phyloP scores from a whole-genome alignment of 129 eudicot genomes.

The Glebionis coronaria region DNA sequence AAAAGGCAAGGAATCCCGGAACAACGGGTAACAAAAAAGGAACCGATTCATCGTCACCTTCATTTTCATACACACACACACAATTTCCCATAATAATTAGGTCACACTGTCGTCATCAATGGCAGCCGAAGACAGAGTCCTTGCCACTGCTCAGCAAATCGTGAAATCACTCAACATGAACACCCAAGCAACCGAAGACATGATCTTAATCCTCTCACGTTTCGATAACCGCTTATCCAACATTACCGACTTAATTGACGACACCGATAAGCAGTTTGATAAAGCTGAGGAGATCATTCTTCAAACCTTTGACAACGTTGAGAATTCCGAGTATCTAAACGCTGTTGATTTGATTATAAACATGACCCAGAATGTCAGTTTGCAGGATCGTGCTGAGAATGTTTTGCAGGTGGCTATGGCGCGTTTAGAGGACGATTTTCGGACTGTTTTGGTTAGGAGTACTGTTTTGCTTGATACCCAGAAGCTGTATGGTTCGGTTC shows the following conservation, averaged over 20 bases:
- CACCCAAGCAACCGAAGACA: conserved; percentile 59
- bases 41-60: too few species aligned
- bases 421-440: conserved; percentile 70
- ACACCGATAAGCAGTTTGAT: conserved; percentile 29
- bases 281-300: conserved; percentile 60
- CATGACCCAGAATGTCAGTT: conserved; percentile 35
- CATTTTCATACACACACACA: background rate
- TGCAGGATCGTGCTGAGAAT: conserved; percentile 62
- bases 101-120: background rate
- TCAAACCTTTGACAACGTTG: conserved; percentile 22
- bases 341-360: conserved; percentile 66
- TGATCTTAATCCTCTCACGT: conserved; percentile 60
- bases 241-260: conserved; percentile 41
- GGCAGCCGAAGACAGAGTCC: conserved; percentile 46
- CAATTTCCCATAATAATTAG: background rate
- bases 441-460: conserved; percentile 45
- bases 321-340: conserved; percentile 34
- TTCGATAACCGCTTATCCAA: conserved; percentile 77
- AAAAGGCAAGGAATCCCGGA: too few species aligned
- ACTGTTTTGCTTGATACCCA: conserved; percentile 56
- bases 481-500: conserved; percentile 50
- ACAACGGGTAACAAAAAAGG: too few species aligned
- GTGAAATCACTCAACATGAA: conserved; percentile 61
- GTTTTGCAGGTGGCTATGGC: conserved; percentile 86
- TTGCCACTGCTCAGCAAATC: conserved; percentile 83